Base-by-base conservation (phyloP, 495 filamentous ascomycete species). In the Neurospora cerealis region DNA sequence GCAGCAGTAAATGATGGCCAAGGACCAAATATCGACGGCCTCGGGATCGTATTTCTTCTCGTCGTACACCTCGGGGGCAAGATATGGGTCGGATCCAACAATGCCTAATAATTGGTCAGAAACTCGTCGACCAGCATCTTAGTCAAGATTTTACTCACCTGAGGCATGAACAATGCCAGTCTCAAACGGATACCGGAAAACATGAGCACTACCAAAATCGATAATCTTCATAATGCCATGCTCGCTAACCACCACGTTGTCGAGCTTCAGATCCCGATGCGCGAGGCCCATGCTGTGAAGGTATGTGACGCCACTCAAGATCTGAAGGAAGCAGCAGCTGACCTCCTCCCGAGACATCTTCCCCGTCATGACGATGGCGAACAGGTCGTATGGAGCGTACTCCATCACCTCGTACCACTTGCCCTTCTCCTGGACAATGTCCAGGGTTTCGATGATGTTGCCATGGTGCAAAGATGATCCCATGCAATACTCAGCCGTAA, bases 371-470 rank as follows among this genome's bases (percentile, higher is more conserved):
- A 99, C 96, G 74, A 96, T 97, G 34, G 96, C 96, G 81, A 99
- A 99, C 19, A 99, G 86, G 82, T 99, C 96, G 77, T 84, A 99
- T 6, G 96, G 96, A n/a, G 94, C 96, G 80, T 96, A 98, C 79
- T 99, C 96, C 96, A 99, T 99, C 38, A 99, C 96, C 79, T 97
- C 96, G 81, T 96, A 99, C 95, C 96, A 99, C 75, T 91, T 93
- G 37, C 89, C 91, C 80, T 93, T 95, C 85, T 99, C 96, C 74
- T 97, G 92, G 19, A 99, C 90, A 75, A 99, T 97, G 80, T 99
- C 96, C 42, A 99, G 86, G 10, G 96, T 98, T 81, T 98, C 96
- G 78, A 99, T 97, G 75, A 99, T 94, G 81, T 99, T 99, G 71
- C 96, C 96, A 78, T 99, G 96, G 78, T 98, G 96, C 48, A 99